Evolutionary conservation across 257 asterid genomes (phyloP), one percentile per base, ranked within the genome.

Genomic region (Haberlea rhodopensis): DNA sequence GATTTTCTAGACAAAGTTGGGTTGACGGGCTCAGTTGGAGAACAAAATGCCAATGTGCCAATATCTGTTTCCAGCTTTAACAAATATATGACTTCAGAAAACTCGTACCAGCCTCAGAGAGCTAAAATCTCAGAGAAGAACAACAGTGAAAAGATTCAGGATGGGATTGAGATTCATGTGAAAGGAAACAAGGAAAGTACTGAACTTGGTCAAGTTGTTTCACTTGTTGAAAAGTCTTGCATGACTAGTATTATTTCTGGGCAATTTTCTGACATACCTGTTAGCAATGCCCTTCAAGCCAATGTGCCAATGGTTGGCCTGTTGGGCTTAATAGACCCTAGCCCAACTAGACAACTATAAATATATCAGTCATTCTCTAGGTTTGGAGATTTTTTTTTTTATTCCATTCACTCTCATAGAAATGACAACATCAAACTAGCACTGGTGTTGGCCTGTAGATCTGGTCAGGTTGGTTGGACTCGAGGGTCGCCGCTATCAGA

Each of bases 1-100:
- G 82, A 71, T n/a, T 16, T 75, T 32, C 80, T 18, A 69, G 79
- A 78, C 58, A 75, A 79, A 65, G 80, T 60, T 65, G 71, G 69
- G 57, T 54, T 65, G 57, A 18, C 63, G 57, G 56, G 60, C 46
- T 74, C 80, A 60, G 64, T 23, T 25, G 72, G 57, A 51, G 81
- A 80, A 66, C 73, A 75, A 71, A 69, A 68, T 77, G 69, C 58
- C 51, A 53, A 68, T 31, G 46, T 34, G 66, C 57, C 54, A 61
- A 54, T 57, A 40, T 54, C 63, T 66, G 77, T 64, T 79, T 75
- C 76, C 8, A 51, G 68, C 66, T 66, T 76, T 69, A 55, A 62
- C 70, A 67, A 37, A 25, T 62, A 59, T 29, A 31, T 74, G 68
- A 65, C 62, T 57, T 55, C 73, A 67, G 67, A 65, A 60, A 72